These are phyloP conservation scores for Coemansia umbellata DNA, from an alignment of 192 early-diverging fungal species.

Conservation along the genomic window DNA sequence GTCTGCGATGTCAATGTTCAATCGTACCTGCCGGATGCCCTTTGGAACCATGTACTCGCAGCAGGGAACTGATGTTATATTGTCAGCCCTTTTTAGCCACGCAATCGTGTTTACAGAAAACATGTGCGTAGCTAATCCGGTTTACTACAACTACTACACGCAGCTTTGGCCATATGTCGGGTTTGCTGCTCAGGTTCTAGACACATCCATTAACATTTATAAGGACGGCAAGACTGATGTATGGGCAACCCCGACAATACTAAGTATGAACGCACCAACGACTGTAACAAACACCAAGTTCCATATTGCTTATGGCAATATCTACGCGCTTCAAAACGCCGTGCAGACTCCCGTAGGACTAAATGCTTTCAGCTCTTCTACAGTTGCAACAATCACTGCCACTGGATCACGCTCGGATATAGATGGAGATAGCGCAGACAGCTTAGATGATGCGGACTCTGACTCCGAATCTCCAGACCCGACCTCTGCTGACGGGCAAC, in stretches of 20 bases:
- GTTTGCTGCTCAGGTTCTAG: conserved; percentile 7
- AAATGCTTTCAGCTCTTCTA: too few relatives aligned
- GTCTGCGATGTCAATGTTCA: neutral
- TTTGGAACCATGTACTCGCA: conserved; percentile 22
- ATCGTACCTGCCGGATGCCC: conserved; percentile 20
- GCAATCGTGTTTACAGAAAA: conserved; percentile 5
- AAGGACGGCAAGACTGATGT: neutral
- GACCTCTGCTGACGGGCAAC: neutral
- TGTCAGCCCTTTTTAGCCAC: conserved; percentile 31
- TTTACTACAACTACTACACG: conserved; percentile 23
- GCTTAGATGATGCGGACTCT: neutral
- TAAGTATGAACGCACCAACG: neutral
- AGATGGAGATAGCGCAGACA: neutral
- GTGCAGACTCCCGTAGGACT: neutral
- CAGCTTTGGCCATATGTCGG: conserved; percentile 23
- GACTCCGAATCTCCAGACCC: neutral
- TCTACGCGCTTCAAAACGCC: neutral
- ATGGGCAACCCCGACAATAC: neutral
- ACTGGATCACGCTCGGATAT: too few relatives aligned
- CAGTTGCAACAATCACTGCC: neutral
- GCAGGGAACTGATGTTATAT: neutral
- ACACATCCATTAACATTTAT: neutral
- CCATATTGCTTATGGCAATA: neutral
- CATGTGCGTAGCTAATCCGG: conserved; percentile 10
- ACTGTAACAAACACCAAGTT: neutral